Conservation (phyloP, 2,329 filamentous ascomycete genomes). For the Aspergillus ruber region DNA sequence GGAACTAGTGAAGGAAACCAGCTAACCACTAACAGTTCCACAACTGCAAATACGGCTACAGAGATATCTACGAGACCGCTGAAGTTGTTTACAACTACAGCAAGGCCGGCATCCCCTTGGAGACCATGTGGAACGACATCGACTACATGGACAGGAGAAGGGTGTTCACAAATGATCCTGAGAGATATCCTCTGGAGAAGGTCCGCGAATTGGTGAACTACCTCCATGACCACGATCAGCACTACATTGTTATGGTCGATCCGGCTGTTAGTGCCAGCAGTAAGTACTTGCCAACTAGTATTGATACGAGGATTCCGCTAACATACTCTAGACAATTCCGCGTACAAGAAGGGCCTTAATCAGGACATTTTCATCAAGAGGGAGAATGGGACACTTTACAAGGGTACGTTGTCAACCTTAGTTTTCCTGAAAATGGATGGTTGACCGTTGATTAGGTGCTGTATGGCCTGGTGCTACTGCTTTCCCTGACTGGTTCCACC, state of each 20-base stretch:
- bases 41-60: slow-evolving; percentile 60
- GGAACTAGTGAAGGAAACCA: neutral
- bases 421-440: neutral
- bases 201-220: slow-evolving; percentile 61
- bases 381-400: slow-evolving; percentile 49
- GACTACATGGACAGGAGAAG: slow-evolving; percentile 36
- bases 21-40: slow-evolving; percentile 35
- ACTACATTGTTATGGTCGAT: slow-evolving; percentile 74
- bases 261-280: slow-evolving; percentile 37
- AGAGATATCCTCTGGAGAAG: slow-evolving; percentile 33
- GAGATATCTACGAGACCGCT: slow-evolving; percentile 40
- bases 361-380: slow-evolving; percentile 49
- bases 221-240: slow-evolving; percentile 60
- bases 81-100: slow-evolving; percentile 41
- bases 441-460: slow-evolving; percentile 44
- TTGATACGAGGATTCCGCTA: neutral
- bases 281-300: slow-evolving; percentile 11
- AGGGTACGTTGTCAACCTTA: slow-evolving; percentile 26
- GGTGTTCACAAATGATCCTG: slow-evolving; percentile 35
- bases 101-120: slow-evolving; percentile 35
- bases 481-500: slow-evolving; percentile 72
- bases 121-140: slow-evolving; percentile 43
- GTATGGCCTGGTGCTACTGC: slow-evolving; percentile 71
- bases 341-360: slow-evolving; percentile 57
- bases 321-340: slow-evolving; percentile 39